Evolutionary conservation across 2,329 filamentous ascomycete genomes (phyloP).

Genomic region (Raffaelea arxii): DNA sequence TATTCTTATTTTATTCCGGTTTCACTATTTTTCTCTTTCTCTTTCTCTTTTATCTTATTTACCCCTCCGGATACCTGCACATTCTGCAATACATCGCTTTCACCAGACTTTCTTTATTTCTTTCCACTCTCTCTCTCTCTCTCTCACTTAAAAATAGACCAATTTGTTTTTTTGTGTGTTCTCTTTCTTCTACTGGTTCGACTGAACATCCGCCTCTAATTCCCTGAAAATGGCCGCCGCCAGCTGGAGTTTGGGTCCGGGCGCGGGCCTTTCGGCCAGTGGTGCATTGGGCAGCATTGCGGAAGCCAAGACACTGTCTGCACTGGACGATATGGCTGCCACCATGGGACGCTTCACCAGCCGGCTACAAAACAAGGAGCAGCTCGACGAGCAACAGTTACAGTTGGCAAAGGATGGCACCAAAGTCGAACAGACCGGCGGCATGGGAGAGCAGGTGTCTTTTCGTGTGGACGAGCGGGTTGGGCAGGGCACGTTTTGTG

Average conservation of each 20-base stretch:
- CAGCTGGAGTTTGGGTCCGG: constrained; percentile 7
- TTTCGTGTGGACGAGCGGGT: constrained; percentile 9
- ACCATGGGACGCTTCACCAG: constrained; percentile 1
- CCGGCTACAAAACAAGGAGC: constrained; percentile 68
- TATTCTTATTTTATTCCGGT: too few relatives aligned
- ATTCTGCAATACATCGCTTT: too few relatives aligned
- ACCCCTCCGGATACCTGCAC: too few relatives aligned
- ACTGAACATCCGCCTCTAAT: too few relatives aligned
- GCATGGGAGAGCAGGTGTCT: constrained; percentile 2
- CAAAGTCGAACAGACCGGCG: constrained; percentile 4
- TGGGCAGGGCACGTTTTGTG: constrained; percentile 14
- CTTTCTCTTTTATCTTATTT: too few relatives aligned
- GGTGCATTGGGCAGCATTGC: too few relatives aligned
- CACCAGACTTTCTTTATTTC: too few relatives aligned
- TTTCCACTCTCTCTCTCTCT: too few relatives aligned
- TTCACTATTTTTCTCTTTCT: too few relatives aligned
- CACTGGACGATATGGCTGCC: constrained; percentile 8
- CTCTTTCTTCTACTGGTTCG: too few relatives aligned
- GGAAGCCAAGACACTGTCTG: constrained; percentile 3
- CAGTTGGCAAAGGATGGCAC: constrained; percentile 3
- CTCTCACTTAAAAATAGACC: too few relatives aligned
- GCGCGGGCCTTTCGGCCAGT: constrained; percentile 7
- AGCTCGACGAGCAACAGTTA: constrained; percentile 65
- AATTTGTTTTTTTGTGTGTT: too few relatives aligned
- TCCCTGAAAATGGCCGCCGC: constrained; percentile 10